Evolutionary conservation across 1,284 basidiomycete genomes (phyloP).

Genomic region (Microbotryum saponariae): DNA sequence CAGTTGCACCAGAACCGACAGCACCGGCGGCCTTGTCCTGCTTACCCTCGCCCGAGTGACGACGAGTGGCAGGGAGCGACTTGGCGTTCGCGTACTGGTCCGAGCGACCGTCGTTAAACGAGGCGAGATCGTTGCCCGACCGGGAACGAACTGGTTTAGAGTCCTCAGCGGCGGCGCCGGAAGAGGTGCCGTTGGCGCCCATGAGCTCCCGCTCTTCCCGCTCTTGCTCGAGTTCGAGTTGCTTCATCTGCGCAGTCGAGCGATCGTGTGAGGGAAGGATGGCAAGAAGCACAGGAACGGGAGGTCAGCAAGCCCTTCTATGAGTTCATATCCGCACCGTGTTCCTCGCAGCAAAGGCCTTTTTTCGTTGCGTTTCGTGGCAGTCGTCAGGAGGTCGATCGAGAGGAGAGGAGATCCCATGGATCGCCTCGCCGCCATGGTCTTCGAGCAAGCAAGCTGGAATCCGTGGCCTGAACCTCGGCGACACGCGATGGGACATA

Average conservation of each 20-base stretch:
- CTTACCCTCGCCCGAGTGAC: slow-evolving; percentile 30
- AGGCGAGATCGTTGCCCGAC: slow-evolving; percentile 32
- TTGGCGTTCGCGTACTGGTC: slow-evolving; percentile 18
- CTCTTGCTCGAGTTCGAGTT: slow-evolving; percentile 33
- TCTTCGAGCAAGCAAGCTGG: no score
- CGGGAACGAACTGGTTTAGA: slow-evolving; percentile 36
- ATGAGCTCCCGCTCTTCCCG: slow-evolving; percentile 31
- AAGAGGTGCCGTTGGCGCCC: slow-evolving; percentile 26
- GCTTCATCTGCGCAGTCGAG: slow-evolving; percentile 24
- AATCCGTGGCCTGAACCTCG: no score
- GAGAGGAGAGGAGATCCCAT: no score
- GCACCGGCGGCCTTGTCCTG: slow-evolving; percentile 3
- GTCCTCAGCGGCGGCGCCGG: slow-evolving; percentile 37
- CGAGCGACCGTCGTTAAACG: slow-evolving; percentile 14
- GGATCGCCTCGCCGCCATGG: no score
- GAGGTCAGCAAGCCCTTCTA: no score
- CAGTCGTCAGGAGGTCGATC: no score
- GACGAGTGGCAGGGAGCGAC: slow-evolving; percentile 30
- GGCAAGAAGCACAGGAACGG: neutral
- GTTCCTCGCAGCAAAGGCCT: no score
- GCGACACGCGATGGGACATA: no score
- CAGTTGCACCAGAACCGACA: slow-evolving; percentile 1
- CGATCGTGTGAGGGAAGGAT: no score
- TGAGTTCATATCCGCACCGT: no score
- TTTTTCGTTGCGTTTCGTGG: no score